These are phyloP conservation scores for Phialophora macrospora DNA, from an alignment of 2,329 filamentous ascomycete genomes.

Conservation along the genomic window DNA sequence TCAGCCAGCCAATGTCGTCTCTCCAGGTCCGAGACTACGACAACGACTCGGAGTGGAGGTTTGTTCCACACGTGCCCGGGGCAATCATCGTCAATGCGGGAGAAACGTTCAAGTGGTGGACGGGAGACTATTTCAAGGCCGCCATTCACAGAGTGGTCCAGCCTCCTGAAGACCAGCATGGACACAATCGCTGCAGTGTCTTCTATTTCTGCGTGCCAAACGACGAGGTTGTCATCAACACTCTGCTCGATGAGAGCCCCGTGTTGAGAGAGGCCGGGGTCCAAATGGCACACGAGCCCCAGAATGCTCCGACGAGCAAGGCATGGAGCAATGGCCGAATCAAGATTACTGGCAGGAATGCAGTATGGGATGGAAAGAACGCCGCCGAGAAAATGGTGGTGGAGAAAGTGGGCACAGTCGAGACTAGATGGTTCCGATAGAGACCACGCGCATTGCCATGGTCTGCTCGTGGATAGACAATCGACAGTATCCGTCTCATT, in stretches of 20 bases:
- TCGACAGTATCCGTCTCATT: not conserved
- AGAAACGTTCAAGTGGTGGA: conserved; percentile 57
- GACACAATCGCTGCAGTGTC: conserved; percentile 22
- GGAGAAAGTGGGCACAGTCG: conserved; percentile 16
- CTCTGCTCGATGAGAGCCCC: conserved; percentile 21
- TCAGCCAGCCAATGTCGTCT: conserved; percentile 63
- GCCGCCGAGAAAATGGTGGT: conserved; percentile 3
- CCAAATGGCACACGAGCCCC: conserved; percentile 1
- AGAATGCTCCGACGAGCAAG: conserved; percentile 20
- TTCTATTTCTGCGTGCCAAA: conserved; percentile 44
- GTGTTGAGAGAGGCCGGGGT: conserved; percentile 14
- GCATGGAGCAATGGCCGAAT: conserved; percentile 22
- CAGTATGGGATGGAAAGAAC: conserved; percentile 6
- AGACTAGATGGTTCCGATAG: conserved; percentile 21
- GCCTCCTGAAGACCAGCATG: conserved; percentile 20
- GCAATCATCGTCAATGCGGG: conserved; percentile 60
- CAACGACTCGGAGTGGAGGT: conserved; percentile 56
- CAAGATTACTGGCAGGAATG: conserved; percentile 17
- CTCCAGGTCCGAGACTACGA: conserved; percentile 59
- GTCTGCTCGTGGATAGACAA: not conserved
- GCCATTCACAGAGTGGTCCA: conserved; percentile 24
- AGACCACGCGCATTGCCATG: not conserved
- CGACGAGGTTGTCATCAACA: conserved; percentile 48
- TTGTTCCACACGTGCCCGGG: conserved; percentile 55
- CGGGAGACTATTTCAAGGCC: conserved; percentile 49